A percentile compares a stretch with the other conserved stretches of the same genome.
phyloP scores from a whole-genome alignment of 805 yeast genomes.

The Nakazawaea laoshanensis region DNA sequence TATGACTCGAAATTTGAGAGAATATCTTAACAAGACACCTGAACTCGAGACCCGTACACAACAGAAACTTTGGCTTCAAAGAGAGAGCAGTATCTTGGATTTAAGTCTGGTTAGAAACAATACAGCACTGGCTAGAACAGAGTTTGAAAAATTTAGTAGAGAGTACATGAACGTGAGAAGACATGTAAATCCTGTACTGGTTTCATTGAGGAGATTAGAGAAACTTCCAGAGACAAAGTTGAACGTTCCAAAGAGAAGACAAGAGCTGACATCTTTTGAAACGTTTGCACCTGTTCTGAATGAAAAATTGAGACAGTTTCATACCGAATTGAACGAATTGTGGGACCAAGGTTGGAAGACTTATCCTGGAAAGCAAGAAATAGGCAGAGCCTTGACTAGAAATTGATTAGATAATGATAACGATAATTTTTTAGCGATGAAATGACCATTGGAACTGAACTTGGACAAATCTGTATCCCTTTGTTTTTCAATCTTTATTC shows the following conservation, averaged over 20 bases:
- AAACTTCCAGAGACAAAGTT: too few species aligned
- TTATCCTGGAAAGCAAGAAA: too few species aligned
- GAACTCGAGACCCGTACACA: conserved; percentile 66
- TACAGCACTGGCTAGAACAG: conserved; percentile 53
- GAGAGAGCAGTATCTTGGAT: conserved; percentile 66
- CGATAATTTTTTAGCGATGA: too few species aligned
- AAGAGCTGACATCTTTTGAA: conserved; percentile 5
- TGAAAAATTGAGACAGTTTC: conserved; percentile 3
- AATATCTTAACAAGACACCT: conserved; percentile 27
- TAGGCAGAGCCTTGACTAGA: too few species aligned
- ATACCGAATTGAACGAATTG: conserved; percentile 2
- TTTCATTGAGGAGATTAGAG: conserved; percentile 46
- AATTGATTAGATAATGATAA: too few species aligned
- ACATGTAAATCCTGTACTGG: conserved; percentile 61
- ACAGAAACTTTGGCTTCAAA: conserved; percentile 75
- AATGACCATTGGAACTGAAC: too few species aligned
- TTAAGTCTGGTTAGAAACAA: conserved; percentile 23
- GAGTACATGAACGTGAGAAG: conserved; percentile 67
- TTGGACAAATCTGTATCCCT: too few species aligned
- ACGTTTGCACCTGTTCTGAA: conserved; percentile 6
- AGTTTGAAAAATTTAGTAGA: conserved; percentile 67
- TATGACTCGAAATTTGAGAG: conserved; percentile 26
- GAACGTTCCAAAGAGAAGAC: neutral
- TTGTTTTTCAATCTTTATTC: too few species aligned
- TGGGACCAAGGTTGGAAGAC: conserved; percentile 9